Evolutionary conservation across 306 rosid species (phyloP).

Genomic region (Prunus kanzakura): DNA sequence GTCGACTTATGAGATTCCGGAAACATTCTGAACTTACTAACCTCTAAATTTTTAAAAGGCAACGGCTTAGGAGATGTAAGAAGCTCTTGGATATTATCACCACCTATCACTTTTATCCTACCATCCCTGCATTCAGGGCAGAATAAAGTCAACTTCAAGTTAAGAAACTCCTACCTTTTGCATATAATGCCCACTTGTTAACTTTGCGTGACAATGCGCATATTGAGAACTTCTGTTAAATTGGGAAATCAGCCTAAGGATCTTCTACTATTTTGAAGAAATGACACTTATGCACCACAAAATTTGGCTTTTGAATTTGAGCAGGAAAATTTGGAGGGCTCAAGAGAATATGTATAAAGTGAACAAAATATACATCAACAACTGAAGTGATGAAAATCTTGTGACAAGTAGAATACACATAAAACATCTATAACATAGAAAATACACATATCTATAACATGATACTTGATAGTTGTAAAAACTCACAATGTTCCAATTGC

Average conservation of each 20-base stretch:
- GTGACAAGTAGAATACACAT: background rate
- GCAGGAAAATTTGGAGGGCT: background rate
- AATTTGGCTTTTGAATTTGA: background rate
- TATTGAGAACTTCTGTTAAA: background rate
- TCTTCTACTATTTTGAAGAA: background rate
- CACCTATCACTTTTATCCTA: conserved; percentile 83
- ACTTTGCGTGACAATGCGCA: background rate
- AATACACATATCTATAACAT: background rate
- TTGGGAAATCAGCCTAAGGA: background rate
- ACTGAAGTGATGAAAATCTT: too few relatives aligned
- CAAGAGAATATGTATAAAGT: background rate
- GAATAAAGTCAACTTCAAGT: background rate
- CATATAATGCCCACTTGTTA: background rate
- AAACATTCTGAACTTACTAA: conserved; percentile 23
- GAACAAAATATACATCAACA: too few relatives aligned
- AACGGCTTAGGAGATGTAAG: conserved; percentile 56
- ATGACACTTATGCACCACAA: background rate
- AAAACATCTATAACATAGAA: background rate
- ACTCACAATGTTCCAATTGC: conserved; percentile 85
- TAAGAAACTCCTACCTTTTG: background rate
- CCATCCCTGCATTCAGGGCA: conserved; percentile 72
- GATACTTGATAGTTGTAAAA: background rate
- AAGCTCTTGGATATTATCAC: conserved; percentile 72
- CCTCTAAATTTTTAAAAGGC: conserved; percentile 75
- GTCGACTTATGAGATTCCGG: background rate